Evolutionary conservation across 192 early-diverging fungal genomes (phyloP), one percentile per base, ranked within the genome.

Genomic region (Coemansia sp.): DNA sequence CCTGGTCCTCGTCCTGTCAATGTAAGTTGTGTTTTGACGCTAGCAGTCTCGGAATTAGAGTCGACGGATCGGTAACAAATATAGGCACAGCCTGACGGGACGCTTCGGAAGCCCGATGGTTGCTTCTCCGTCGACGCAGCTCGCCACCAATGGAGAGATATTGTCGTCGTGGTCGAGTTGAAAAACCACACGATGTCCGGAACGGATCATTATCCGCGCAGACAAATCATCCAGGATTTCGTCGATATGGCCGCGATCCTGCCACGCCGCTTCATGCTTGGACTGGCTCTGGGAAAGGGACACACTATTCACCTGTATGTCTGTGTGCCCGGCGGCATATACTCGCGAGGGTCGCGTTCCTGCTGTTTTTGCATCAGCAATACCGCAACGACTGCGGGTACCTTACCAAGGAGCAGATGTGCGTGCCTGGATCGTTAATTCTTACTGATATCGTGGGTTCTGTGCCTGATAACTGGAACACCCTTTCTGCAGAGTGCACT

Each of bases 251-350:
- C 60, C 4, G 19, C 9, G 14, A 6, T 7, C 60, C 42, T 5
- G 19, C 60, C 60, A 29, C 60, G 60, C 23, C n/a, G 45, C 1
- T 62, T 62, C 32, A 17, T 29, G 3, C 8, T 62, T 34, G 60
- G 60, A 0, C 8, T 62, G 4, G 7, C 60, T 5, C 40, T 62
- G 17, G 20, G 17, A 0, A 9, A 9, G 2, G 43, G 22, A 0
- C 10, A 9, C 29, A 13, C 33, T 4, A 32, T 19, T 5, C 7
- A 48, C 9, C n/a, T 29, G 29, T 62, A 48, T 14, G 23, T 41
- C 2, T 62, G 46, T 17, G 10, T 48, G 17, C 46, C 60, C 9
- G 40, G 14, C 13, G 6, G 8, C 5, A 19, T 62, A 0, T 48
- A 32, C 3, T n/a, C n/a, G n/a, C n/a, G n/a, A n/a, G n/a, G n/a